Base-by-base conservation (phyloP, 495 filamentous ascomycete genomes). In the Parathielavia hyrcaniae region DNA sequence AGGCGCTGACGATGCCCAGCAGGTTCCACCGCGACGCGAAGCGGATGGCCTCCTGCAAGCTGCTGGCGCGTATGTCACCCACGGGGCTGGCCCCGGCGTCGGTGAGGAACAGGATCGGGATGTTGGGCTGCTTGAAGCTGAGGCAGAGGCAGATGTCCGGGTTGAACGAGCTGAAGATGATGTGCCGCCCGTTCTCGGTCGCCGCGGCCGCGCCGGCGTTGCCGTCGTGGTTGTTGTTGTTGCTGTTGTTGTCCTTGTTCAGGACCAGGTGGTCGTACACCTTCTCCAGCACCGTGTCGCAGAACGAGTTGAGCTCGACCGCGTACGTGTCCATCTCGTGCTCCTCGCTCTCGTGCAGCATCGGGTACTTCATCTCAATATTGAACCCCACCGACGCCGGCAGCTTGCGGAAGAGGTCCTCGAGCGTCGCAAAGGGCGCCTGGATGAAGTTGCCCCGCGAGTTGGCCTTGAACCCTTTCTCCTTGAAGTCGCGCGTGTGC, bases 281-380 rank as follows among this genome's bases (percentile, higher is more conserved):
- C 68, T 88, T 92, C 23, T 75, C 81, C 5, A 99, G 78, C 11
- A 99, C 87, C 4, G 89, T 93, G 69, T 99, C 92, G 65, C 95
- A 92, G 70, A 96, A 99, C 5, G 87, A 89, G 71, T 99, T 99
- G 59, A 97, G 82, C 73, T 99, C 95, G 46, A 99, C 87, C 7
- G 90, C 92, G 68, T 93, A 97, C 10, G 89, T 88, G 67, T 97
- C 95, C 95, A 99, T 97, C 62, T 95, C 91, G 60, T 96, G 86
- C 69, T 93, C 88, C 69, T 95, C 90, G 64, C 79, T 86, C 77
- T 99, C 95, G 66, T 88, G 84, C 48, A 97, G 82, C 90, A 97
- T 97, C 20, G 95, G 95, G 70, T 99, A 99, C 69, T 97, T 99
- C 79, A 99, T 86, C 77, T 99, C 95, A 61, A 99, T 95, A 69